phyloP scores from a whole-genome alignment of 202 grass and related monocot genomes.

The Carex sylvatica region DNA sequence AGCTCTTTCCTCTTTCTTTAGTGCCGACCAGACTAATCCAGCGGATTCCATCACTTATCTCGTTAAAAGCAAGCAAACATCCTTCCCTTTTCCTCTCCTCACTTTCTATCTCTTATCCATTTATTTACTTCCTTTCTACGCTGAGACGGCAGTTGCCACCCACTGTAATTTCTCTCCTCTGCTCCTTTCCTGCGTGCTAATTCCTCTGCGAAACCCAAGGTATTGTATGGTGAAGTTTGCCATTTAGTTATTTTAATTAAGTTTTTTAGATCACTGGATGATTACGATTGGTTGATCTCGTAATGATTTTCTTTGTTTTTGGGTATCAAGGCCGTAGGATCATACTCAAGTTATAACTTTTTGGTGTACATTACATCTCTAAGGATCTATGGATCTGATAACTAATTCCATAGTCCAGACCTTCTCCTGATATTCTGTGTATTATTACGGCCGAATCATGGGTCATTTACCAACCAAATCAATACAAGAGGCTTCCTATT shows the following conservation, averaged over 20 bases:
- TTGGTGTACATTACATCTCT: not conserved
- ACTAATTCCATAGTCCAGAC: not conserved
- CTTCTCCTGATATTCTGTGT: not conserved
- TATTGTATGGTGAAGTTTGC: not conserved
- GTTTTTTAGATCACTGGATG: not conserved
- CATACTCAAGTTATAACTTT: not conserved
- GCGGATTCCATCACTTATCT: not conserved
- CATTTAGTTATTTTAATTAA: not conserved
- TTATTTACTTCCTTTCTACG: constrained; percentile 4
- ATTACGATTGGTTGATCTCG: not conserved
- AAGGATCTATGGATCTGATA: not conserved
- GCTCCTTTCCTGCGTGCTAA: not conserved
- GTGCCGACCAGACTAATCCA: constrained; percentile 11
- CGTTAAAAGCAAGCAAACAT: constrained; percentile 11
- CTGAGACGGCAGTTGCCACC: not conserved
- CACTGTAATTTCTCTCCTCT: not conserved
- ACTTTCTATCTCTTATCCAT: not conserved
- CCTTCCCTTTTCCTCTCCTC: not conserved
- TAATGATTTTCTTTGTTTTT: not conserved
- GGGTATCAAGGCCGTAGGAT: not conserved
- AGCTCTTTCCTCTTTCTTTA: not conserved
- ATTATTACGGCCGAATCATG: not conserved
- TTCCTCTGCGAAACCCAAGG: not conserved
- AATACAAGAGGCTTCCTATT: not conserved
- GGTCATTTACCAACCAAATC: not conserved